These are phyloP conservation scores for Wickerhamiella parazyma DNA, from an alignment of 805 yeast species.

Conservation along the genomic window DNA sequence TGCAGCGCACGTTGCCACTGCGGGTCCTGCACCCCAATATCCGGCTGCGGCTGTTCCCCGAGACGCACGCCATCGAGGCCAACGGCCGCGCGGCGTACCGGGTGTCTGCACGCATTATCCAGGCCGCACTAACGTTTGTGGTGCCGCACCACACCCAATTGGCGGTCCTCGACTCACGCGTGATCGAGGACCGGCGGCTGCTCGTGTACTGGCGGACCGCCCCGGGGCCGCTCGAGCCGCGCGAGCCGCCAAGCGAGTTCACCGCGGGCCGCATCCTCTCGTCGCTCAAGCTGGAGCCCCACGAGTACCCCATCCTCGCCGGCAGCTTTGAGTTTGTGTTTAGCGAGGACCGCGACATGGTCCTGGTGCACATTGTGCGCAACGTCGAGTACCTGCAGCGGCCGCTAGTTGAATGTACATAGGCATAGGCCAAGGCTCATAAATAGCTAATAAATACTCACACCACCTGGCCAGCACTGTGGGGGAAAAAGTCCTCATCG, in stretches of 20 bases:
- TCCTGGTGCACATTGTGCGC: constrained; percentile 23
- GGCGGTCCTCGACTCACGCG: constrained; percentile 14
- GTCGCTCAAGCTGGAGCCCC: constrained; percentile 22
- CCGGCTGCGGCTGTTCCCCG: constrained; percentile 22
- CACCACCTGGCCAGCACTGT: not conserved
- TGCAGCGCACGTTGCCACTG: constrained; percentile 19
- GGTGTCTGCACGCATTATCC: constrained; percentile 21
- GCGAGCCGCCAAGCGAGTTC: constrained; percentile 5
- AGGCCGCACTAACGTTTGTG: constrained; percentile 20
- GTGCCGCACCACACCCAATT: constrained; percentile 22
- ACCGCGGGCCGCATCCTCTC: constrained; percentile 17
- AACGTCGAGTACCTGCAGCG: constrained; percentile 25
- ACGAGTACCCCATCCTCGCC: constrained; percentile 26
- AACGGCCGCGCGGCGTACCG: constrained; percentile 21
- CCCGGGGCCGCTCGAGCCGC: constrained; percentile 5
- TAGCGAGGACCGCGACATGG: constrained; percentile 17
- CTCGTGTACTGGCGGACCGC: constrained; percentile 17
- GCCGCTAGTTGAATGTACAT: constrained; percentile 15
- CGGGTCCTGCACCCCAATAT: constrained; percentile 21
- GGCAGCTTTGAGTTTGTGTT: constrained; percentile 28
- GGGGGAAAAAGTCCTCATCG: constrained; percentile 9
- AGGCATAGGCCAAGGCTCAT: not conserved
- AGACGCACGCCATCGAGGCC: constrained; percentile 20
- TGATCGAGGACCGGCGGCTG: constrained; percentile 14
- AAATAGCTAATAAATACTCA: not conserved